These are phyloP conservation scores for Pyrus communis DNA, from an alignment of 306 rosid genomes.

Conservation along the genomic window DNA sequence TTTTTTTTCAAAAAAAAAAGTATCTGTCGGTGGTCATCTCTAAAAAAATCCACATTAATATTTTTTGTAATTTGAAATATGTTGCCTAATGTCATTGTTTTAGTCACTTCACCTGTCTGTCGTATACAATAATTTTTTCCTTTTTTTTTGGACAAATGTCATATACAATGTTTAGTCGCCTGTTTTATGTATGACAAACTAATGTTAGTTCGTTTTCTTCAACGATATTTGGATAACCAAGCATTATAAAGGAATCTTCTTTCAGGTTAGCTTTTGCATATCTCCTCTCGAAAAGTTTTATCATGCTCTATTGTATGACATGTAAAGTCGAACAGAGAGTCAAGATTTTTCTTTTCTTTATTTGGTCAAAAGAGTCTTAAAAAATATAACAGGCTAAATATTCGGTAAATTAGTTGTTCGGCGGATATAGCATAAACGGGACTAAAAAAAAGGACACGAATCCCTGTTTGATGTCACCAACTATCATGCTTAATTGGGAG, in stretches of 20 bases:
- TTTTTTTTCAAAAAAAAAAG: too few species aligned
- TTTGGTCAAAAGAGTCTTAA: neutral
- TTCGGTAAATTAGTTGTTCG: too few species aligned
- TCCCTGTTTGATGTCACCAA: too few species aligned
- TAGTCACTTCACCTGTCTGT: neutral
- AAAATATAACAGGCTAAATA: too few species aligned
- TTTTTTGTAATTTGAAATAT: neutral
- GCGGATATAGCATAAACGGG: too few species aligned
- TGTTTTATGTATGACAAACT: neutral
- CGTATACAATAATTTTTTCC: too few species aligned
- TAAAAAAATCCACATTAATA: neutral
- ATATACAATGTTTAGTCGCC: neutral
- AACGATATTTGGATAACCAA: conserved; percentile 24
- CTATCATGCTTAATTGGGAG: too few species aligned
- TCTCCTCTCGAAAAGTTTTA: too few species aligned
- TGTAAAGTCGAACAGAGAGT: neutral
- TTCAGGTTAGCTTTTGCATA: conserved; percentile 3
- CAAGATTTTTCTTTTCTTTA: too few species aligned
- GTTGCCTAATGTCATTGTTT: neutral
- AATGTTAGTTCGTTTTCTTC: neutral
- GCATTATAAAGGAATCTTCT: conserved; percentile 41
- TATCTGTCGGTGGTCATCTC: neutral
- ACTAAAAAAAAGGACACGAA: too few species aligned
- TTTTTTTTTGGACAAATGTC: too few species aligned
- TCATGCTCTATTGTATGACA: neutral